phyloP scores from a whole-genome alignment of 2,329 filamentous ascomycete species.

The Aspergillus nomiae region DNA sequence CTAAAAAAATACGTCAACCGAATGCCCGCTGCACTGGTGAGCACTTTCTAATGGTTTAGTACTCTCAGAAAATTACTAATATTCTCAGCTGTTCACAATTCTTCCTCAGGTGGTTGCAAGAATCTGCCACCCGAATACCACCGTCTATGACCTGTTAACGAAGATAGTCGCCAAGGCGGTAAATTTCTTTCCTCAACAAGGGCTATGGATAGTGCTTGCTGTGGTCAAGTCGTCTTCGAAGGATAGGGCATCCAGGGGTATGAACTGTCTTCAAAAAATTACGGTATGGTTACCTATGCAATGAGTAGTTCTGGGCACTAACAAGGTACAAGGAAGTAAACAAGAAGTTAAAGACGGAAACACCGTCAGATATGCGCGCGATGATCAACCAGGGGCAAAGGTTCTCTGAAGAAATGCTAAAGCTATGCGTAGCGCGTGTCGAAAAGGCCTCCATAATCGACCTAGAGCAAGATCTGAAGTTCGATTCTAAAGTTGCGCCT shows the following conservation, averaged over 20 bases:
- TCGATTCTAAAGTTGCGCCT: slow-evolving; percentile 80
- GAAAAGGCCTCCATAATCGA: slow-evolving; percentile 72
- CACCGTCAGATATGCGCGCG: slow-evolving; percentile 62
- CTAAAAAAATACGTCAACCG: slow-evolving; percentile 74
- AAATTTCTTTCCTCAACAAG: slow-evolving; percentile 81
- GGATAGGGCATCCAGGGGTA: slow-evolving; percentile 64
- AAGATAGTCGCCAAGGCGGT: slow-evolving; percentile 86
- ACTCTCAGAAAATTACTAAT: slow-evolving; percentile 18
- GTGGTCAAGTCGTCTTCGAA: slow-evolving; percentile 78
- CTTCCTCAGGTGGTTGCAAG: slow-evolving; percentile 94
- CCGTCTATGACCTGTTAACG: slow-evolving; percentile 75
- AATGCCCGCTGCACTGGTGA: slow-evolving; percentile 49
- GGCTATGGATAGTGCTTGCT: slow-evolving; percentile 86
- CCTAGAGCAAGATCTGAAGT: slow-evolving; percentile 74
- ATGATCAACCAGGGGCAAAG: slow-evolving; percentile 79
- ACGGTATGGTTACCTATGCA: slow-evolving; percentile 29
- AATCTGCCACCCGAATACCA: slow-evolving; percentile 80
- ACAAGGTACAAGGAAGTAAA: slow-evolving; percentile 47
- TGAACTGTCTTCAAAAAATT: slow-evolving; percentile 44
- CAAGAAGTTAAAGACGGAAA: slow-evolving; percentile 49
- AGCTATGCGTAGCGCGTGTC: slow-evolving; percentile 78
- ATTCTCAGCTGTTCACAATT: slow-evolving; percentile 56
- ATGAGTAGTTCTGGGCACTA: slow-evolving; percentile 13
- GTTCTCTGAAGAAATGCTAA: slow-evolving; percentile 77
- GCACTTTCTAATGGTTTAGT: slow-evolving; percentile 8